Evolutionary conservation across 2,329 filamentous ascomycete genomes (phyloP).

Genomic region (Proliferodiscus dingleyae): DNA sequence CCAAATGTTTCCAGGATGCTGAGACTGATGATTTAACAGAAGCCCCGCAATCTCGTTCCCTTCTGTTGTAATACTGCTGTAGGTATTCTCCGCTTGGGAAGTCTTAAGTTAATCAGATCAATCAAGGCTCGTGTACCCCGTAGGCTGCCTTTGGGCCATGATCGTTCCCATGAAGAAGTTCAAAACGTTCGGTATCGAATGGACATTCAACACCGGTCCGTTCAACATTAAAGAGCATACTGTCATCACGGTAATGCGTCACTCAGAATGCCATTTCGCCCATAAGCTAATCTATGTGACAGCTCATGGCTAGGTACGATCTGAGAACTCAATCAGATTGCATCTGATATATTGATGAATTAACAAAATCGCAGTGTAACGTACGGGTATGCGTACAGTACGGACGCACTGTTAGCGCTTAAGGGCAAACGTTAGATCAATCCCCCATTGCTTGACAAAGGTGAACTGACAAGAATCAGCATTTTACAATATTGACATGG

Average conservation of each 20-base stretch:
- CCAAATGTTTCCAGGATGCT: constrained; percentile 10
- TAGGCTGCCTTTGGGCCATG: constrained; percentile 9
- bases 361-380: constrained; percentile 27
- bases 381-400: constrained; percentile 52
- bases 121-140: constrained; percentile 4
- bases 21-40: constrained; percentile 13
- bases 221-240: constrained; percentile 68
- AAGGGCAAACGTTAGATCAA: constrained; percentile 34
- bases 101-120: constrained; percentile 54
- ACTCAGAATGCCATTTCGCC: constrained; percentile 31
- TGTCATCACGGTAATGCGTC: constrained; percentile 58
- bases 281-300: background rate
- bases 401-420: constrained; percentile 68
- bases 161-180: constrained; percentile 14
- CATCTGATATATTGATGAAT: background rate
- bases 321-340: background rate
- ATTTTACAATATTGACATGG: constrained; percentile 67
- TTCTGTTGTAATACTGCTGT: constrained; percentile 46
- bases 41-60: constrained; percentile 13
- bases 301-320: constrained; percentile 22
- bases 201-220: constrained; percentile 59
- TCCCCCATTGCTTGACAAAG: background rate
- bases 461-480: constrained; percentile 13
- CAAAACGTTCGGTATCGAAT: constrained; percentile 46
- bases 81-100: constrained; percentile 1